Base-by-base conservation (phyloP, 129 eudicot species). In the Flaveria bidentis region DNA sequence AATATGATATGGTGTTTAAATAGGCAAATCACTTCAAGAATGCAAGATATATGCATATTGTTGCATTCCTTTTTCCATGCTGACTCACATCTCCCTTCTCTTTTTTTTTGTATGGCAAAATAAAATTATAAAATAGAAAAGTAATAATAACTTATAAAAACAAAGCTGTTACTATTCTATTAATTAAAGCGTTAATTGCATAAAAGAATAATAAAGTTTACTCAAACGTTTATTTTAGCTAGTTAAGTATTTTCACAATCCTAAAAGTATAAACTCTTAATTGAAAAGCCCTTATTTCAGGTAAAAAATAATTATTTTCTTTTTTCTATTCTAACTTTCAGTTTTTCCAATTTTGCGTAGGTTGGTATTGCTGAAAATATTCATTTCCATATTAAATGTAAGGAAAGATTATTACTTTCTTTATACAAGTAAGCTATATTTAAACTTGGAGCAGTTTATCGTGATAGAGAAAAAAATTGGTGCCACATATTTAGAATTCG, bases 1-100 rank as follows among this genome's bases (percentile, higher is more conserved):
- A 49, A 71, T 42, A 39, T 25, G 69, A 55, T 76, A 65, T 76
- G 88, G 80, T 55, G 85, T 82, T 82, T 92, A 82, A 61, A 85
- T 83, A 89, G 87, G 86, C 85, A 81, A 71, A 76, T 57, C 56
- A 51, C 69, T 69, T 58, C 57, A 23, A 58, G 44, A 41, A 64
- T 64, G 65, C 73, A 64, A 64, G 65, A 14, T 50, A 65, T 50
- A 65, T 50, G 65, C 42, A 15, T 63, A 75, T 73, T 61, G 77
- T 67, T 51, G 72, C 80, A 76, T 72, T 83, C 87, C 71, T 57
- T 80, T 84, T 84, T 76, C 67, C 57, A 56, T 68, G 69, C 17
- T 57, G 69, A 56, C 62, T 45, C 76, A 57, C 75, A 28, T 78
- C 58, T 78, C 47, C 20, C 28, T 68, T 42, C 57, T 44, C 18